Conservation (phyloP, 352 stramenopile species). For the Phytopythium sindhum region DNA sequence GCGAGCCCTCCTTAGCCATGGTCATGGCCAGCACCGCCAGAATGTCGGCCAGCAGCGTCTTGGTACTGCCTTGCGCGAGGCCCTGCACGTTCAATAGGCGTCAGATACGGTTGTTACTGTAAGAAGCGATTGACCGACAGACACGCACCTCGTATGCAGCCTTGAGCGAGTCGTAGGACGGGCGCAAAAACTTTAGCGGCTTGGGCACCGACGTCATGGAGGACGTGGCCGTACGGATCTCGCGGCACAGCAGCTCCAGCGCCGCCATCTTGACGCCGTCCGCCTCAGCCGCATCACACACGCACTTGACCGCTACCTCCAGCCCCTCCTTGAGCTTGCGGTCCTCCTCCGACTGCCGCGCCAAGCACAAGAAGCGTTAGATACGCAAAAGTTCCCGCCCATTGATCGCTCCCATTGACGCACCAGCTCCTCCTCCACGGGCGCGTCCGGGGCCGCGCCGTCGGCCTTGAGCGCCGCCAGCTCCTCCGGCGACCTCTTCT, state of each 20-base stretch:
- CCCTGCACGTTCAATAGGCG: conserved; percentile 11
- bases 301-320: conserved; percentile 79
- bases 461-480: conserved; percentile 19
- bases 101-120: background rate
- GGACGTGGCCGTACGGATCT: conserved; percentile 96
- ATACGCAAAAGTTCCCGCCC: background rate
- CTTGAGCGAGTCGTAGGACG: conserved; percentile 95
- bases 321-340: conserved; percentile 92
- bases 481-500: conserved; percentile 31
- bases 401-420: conserved; percentile 11
- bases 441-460: conserved; percentile 23
- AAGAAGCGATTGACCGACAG: background rate
- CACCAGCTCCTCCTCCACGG: conserved; percentile 66
- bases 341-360: conserved; percentile 85
- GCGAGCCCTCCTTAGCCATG: conserved; percentile 93
- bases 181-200: conserved; percentile 98
- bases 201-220: conserved; percentile 99
- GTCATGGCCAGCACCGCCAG: conserved; percentile 97
- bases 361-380: background rate
- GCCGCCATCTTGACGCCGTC: conserved; percentile 82
- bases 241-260: conserved; percentile 95
- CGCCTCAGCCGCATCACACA: conserved; percentile 63
- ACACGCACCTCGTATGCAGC: conserved; percentile 45
- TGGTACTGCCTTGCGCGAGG: conserved; percentile 51
- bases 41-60: conserved; percentile 85